phyloP scores from a whole-genome alignment of 1,284 basidiomycete species.

The Trichosporon sp. region DNA sequence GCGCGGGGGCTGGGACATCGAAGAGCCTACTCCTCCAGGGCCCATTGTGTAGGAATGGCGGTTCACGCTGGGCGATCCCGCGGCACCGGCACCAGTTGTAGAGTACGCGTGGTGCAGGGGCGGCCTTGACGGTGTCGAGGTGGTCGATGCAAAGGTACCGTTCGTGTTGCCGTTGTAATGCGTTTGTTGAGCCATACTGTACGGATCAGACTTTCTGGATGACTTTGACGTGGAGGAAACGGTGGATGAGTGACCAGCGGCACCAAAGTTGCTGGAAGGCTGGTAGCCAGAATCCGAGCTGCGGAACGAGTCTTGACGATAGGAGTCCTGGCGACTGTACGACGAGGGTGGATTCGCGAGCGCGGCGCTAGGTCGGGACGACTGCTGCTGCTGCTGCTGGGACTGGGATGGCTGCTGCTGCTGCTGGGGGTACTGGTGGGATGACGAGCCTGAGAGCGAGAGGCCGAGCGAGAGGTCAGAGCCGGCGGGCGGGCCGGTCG shows the following conservation, averaged over 20 bases:
- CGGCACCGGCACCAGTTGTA: background rate
- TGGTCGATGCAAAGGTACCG: constrained; percentile 20
- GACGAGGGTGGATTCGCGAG: constrained; percentile 19
- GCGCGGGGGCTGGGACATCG: constrained; percentile 40
- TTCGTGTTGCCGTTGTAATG: constrained; percentile 20
- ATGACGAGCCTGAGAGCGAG: constrained; percentile 34
- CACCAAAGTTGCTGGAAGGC: constrained; percentile 19
- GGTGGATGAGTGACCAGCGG: constrained; percentile 3
- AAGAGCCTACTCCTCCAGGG: constrained; percentile 17
- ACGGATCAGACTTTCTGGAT: constrained; percentile 7
- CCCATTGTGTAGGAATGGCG: constrained; percentile 42
- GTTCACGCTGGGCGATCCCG: constrained; percentile 52
- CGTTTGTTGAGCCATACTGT: constrained; percentile 13
- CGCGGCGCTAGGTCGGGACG: constrained; percentile 21
- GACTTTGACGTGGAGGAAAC: constrained; percentile 14
- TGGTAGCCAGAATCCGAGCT: constrained; percentile 16
- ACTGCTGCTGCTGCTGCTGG: constrained; percentile 18
- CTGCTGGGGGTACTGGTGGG: constrained; percentile 12
- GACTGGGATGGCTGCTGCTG: constrained; percentile 1
- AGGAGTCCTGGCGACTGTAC: constrained; percentile 14
- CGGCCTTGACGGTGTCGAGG: constrained; percentile 16
- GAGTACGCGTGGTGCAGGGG: constrained; percentile 15
- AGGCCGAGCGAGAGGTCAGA: constrained; percentile 55
- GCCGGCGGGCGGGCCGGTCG: constrained; percentile 45
- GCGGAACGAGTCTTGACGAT: constrained; percentile 22